Evolutionary conservation across 2,329 filamentous ascomycete species (phyloP), one percentile per base, ranked within the genome.

Genomic region (Aspergillus novoparasiticus): DNA sequence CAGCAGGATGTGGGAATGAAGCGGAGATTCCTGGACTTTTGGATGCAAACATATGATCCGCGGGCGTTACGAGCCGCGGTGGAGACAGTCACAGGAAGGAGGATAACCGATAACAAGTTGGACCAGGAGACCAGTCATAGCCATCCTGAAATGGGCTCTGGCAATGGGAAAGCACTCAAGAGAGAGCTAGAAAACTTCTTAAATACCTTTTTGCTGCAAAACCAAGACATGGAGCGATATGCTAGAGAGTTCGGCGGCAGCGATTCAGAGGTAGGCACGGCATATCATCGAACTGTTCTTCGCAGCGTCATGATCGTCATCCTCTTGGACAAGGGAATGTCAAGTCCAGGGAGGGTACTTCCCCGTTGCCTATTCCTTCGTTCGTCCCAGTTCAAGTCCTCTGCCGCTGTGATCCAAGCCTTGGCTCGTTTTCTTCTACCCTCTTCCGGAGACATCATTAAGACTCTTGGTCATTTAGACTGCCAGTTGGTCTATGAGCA

Each of bases 51-150:
- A 1, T 90, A 90, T 71, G 80, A 88, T 56, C 74, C 82, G 4
- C 74, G 73, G 8, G 75, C 78, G 4, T 76, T 90, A 46, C 79
- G 79, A 59, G 80, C 83, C 1, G 87, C 85, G 2, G 78, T 82
- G 21, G 87, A 90, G 69, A 84, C 85, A 2, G 80, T 90, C 5
- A 78, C 87, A 34, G 87, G 87, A n/a, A 83, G 86, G 58, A 80
- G 79, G 50, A 77, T 85, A 34, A 75, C 72, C 30, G 63, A 67
- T 26, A 55, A 60, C 9, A 66, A 57, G 54, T 60, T 58, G 23
- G 66, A 59, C 45, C 55, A 64, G 53, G 51, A 59, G 28, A 64
- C 39, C 26, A 41, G 36, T 4, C 43, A 54, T 11, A 23, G 21
- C 28, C 26, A 46, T 6, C 36, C 23, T 1, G 59, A 53, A 9